Conservation (phyloP, 164 flowering plant species). For the Nymphaea colorata region DNA sequence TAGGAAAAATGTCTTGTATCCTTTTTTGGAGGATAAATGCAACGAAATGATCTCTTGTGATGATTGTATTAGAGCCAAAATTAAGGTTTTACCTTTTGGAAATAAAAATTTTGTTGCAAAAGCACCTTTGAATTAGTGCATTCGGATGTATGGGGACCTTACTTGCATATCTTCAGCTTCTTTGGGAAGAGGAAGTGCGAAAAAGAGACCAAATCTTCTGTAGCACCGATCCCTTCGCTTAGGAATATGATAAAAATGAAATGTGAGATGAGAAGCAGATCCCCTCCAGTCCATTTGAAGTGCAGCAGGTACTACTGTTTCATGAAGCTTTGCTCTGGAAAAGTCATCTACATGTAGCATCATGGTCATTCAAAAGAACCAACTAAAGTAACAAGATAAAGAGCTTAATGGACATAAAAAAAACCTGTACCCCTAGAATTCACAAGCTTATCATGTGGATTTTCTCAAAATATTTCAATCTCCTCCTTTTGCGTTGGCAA, state of each 20-base stretch:
- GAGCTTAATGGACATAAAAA: background rate
- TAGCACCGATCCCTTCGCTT: slow-evolving; percentile 67
- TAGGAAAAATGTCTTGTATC: too few species aligned
- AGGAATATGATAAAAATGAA: slow-evolving; percentile 50
- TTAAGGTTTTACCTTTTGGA: too few species aligned
- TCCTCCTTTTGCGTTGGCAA: slow-evolving; percentile 44
- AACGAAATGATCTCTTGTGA: too few species aligned
- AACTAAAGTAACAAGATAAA: background rate
- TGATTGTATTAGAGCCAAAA: too few species aligned
- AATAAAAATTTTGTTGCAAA: too few species aligned
- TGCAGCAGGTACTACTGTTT: slow-evolving; percentile 68
- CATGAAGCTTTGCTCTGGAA: slow-evolving; percentile 54
- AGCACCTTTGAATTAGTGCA: too few species aligned
- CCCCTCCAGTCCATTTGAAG: slow-evolving; percentile 42
- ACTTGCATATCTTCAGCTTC: slow-evolving; percentile 64
- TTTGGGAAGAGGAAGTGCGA: slow-evolving; percentile 51
- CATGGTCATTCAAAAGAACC: too few species aligned
- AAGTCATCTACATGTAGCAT: slow-evolving; percentile 31
- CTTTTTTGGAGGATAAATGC: too few species aligned
- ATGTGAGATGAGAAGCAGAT: slow-evolving; percentile 18
- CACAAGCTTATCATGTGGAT: background rate
- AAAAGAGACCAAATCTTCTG: slow-evolving; percentile 62
- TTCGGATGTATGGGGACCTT: too few species aligned
- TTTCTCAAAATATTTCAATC: slow-evolving; percentile 15
- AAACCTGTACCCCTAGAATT: background rate